phyloP scores from a whole-genome alignment of 371 early-diverging fungal species.

The Mucor racemosus region DNA sequence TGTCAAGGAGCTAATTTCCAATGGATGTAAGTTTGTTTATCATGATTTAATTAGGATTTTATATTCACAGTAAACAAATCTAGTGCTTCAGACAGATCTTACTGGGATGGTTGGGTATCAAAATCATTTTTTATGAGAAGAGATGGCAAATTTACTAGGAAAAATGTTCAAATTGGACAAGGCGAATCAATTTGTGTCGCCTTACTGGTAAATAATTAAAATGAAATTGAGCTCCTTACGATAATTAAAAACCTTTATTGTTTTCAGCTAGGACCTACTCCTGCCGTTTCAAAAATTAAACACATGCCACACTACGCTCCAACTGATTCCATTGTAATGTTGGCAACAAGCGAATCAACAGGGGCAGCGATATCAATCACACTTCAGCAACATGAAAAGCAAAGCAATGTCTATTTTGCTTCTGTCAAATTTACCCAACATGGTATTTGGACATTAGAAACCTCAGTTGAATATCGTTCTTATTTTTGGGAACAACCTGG shows the following conservation, averaged over 20 bases:
- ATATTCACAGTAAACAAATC: neutral
- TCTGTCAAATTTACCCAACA: constrained; percentile 25
- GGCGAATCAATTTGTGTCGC: constrained; percentile 30
- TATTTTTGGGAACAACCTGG: constrained; percentile 49
- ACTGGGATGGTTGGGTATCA: constrained; percentile 40
- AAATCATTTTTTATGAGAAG: constrained; percentile 33
- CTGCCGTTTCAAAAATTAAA: constrained; percentile 36
- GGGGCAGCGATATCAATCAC: constrained; percentile 25
- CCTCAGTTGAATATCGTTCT: constrained; percentile 42
- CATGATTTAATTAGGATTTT: neutral
- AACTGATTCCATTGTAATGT: constrained; percentile 38
- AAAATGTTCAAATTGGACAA: constrained; percentile 20
- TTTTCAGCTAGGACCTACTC: constrained; percentile 45
- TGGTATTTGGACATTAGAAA: constrained; percentile 30
- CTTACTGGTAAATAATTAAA: constrained; percentile 24
- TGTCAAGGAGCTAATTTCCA: constrained; percentile 33
- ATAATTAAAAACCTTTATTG: constrained; percentile 5
- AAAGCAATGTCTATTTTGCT: constrained; percentile 38
- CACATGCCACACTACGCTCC: constrained; percentile 35
- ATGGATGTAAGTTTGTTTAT: constrained; percentile 35
- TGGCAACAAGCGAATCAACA: constrained; percentile 25
- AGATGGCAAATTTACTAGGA: constrained; percentile 30
- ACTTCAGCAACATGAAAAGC: constrained; percentile 30
- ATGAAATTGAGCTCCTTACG: neutral
- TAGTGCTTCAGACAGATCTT: constrained; percentile 30